These are phyloP conservation scores for Asterophora parasitica DNA, from an alignment of 768 basidiomycete species.

Conservation along the genomic window DNA sequence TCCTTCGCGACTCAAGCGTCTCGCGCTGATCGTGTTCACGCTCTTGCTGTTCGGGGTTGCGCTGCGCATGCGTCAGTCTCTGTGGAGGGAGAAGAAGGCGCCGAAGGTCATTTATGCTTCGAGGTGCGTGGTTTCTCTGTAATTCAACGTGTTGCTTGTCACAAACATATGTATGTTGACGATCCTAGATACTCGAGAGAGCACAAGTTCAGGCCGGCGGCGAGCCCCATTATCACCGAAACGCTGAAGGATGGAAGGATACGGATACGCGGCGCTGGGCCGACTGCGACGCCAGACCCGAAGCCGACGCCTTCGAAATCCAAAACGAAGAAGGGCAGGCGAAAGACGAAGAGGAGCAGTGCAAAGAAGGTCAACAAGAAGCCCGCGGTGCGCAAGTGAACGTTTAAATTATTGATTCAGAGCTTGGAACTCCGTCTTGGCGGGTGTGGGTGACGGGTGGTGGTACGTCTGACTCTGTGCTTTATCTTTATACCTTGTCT, in stretches of 20 bases:
- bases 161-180: background rate
- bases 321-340: constrained; percentile 20
- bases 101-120: constrained; percentile 56
- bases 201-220: constrained; percentile 77
- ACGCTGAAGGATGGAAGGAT: constrained; percentile 64
- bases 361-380: background rate
- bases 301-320: constrained; percentile 16
- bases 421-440: background rate
- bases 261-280: constrained; percentile 64
- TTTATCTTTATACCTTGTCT: no score
- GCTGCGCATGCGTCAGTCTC: constrained; percentile 27
- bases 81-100: constrained; percentile 22
- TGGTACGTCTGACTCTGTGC: no score
- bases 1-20: constrained; percentile 43
- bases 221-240: constrained; percentile 80
- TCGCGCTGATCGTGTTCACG: constrained; percentile 36
- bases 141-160: background rate
- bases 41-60: constrained; percentile 41
- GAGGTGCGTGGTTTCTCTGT: constrained; percentile 51
- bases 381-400: background rate
- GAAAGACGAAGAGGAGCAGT: background rate
- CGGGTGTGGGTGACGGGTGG: background rate
- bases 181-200: constrained; percentile 71
- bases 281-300: constrained; percentile 28
- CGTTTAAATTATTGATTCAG: no score